A percentile compares a stretch with the other conserved stretches of the same genome.
Evolutionary conservation across 2,329 filamentous ascomycete species (phyloP).

Genomic region (Lachnellula subtilissima): DNA sequence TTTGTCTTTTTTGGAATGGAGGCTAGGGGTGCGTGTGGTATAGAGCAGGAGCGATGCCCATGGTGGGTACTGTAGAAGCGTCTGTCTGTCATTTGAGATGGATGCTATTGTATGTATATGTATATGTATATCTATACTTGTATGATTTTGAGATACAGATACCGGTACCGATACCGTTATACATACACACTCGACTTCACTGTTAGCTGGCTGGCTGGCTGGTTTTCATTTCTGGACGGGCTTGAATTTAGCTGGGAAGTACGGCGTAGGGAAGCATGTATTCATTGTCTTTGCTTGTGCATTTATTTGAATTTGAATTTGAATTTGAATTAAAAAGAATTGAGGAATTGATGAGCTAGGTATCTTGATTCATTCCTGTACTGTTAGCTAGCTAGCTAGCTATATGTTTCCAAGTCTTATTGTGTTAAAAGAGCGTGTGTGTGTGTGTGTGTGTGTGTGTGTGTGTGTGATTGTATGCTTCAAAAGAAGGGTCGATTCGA

Average conservation of each 20-base stretch:
- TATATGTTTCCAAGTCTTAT: background rate
- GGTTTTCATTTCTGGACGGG: too few relatives aligned
- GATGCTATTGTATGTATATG: conserved; percentile 14
- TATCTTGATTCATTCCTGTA: background rate
- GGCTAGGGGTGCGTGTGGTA: background rate
- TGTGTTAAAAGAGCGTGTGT: background rate
- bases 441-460: background rate
- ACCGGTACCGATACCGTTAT: background rate
- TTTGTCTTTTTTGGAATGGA: background rate
- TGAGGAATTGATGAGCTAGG: background rate
- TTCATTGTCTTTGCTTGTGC: too few relatives aligned
- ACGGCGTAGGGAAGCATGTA: too few relatives aligned
- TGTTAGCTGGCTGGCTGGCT: background rate
- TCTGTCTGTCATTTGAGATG: background rate
- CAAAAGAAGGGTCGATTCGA: background rate
- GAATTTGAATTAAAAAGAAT: background rate
- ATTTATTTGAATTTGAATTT: background rate
- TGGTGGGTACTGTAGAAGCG: background rate
- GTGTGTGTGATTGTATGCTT: background rate
- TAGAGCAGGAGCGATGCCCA: background rate
- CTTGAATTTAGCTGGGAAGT: too few relatives aligned
- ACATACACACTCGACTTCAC: background rate
- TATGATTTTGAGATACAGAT: conserved; percentile 15
- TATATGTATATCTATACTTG: background rate
- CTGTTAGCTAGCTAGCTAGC: background rate